Evolutionary conservation across 768 basidiomycete species (phyloP).

Genomic region (Boletus rubescentipes): DNA sequence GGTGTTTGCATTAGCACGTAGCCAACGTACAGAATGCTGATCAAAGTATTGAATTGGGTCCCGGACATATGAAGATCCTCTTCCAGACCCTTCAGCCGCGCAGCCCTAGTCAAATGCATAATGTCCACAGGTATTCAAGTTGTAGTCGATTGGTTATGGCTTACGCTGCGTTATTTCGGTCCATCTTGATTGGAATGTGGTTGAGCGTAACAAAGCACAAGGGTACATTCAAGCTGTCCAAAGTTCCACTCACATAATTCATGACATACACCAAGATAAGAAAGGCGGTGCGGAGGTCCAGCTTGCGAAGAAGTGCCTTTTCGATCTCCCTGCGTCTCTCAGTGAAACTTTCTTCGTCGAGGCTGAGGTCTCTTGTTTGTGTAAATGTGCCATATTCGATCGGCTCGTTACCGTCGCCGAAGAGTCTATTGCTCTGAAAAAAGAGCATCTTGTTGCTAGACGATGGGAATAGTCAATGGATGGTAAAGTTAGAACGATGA

Average conservation of each 20-base stretch:
- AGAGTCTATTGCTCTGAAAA: not conserved
- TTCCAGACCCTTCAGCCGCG: slow-evolving; percentile 68
- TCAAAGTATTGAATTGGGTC: slow-evolving; percentile 61
- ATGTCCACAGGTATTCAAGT: not conserved
- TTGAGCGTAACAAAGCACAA: not conserved
- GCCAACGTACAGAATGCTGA: slow-evolving; percentile 66
- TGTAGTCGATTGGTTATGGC: slow-evolving; percentile 11
- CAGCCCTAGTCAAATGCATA: slow-evolving; percentile 46
- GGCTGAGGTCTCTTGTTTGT: slow-evolving; percentile 4
- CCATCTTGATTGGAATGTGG: slow-evolving; percentile 43
- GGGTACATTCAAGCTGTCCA: not conserved
- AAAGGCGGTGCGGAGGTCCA: slow-evolving; percentile 44
- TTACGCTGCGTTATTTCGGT: slow-evolving; percentile 66
- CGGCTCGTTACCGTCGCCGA: not conserved
- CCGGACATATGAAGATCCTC: slow-evolving; percentile 59
- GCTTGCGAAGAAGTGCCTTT: slow-evolving; percentile 41
- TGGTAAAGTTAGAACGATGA: not conserved
- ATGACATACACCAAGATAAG: slow-evolving; percentile 47
- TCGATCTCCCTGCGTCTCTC: slow-evolving; percentile 40
- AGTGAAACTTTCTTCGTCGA: slow-evolving; percentile 31
- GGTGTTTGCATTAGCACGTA: slow-evolving; percentile 77
- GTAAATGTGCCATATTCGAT: slow-evolving; percentile 7
- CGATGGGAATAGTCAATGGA: not conserved
- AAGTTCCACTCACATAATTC: slow-evolving; percentile 40
- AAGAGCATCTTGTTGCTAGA: not conserved